Base-by-base conservation (phyloP, 805 yeast species). In the Saccharomyces cerevisiae region DNA sequence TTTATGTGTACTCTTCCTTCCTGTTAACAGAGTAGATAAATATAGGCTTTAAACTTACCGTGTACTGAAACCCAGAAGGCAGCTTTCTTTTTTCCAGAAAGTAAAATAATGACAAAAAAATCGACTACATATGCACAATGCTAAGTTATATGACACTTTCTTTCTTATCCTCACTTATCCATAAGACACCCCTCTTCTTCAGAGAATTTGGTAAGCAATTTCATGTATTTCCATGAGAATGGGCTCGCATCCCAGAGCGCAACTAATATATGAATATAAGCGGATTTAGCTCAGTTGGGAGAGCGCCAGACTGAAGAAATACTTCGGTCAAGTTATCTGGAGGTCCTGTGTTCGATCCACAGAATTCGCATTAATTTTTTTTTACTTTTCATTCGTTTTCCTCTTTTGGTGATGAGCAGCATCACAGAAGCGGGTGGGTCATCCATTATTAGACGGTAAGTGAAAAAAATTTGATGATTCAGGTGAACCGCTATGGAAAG, bases 331-430 rank as follows among this genome's bases (percentile, higher is more conserved):
- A 53, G 64, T 52, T 43, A 67, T 71, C 73, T 83, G 87, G 79
- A 84, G 89, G 89, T 83, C 87, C 84, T 82, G 88, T 81, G 88
- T 84, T 84, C 89, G 85, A 84, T 81, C 88, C 89, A 81, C 88
- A 82, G 80, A 79, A 78, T 71, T 77, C 81, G 84, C 84, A 79
- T 63, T 57, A 57, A 41, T 63, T 63, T 66, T 66, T 66, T 61
- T 27, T 8, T 6, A 5, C 8, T 17, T 6, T 11, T 32, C 21
- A 9, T 10, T 29, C 31, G 5, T 26, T 26, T 26, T 13, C 6
- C 41, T 6, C 22, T n/a, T 31, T n/a, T 36, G 41, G 11, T 13
- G 17, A 17, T 17, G 43, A 6, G 22, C 4, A 36, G 43, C 43
- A 8, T n/a, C 5, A 14, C 17, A 4, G 24, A 17, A 36, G 24